These are phyloP conservation scores for Begonia peltatifolia DNA, from an alignment of 306 rosid genomes.

Conservation along the genomic window DNA sequence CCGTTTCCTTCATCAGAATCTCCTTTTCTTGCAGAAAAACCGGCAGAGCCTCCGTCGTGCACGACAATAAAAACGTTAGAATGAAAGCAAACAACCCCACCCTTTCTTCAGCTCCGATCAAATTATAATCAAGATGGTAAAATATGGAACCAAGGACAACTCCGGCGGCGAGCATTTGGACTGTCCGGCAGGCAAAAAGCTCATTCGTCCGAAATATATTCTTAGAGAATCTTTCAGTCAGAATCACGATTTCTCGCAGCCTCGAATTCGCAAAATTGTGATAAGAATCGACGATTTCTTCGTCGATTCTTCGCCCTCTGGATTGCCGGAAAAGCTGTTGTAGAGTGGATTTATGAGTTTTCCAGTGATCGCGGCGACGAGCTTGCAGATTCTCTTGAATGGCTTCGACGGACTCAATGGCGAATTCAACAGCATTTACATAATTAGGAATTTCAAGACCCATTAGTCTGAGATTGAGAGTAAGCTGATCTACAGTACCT, in stretches of 20 bases:
- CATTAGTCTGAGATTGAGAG: slow-evolving; percentile 42
- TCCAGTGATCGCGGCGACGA: slow-evolving; percentile 18
- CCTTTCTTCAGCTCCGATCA: slow-evolving; percentile 55
- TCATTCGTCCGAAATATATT: slow-evolving; percentile 79
- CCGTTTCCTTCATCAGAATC: slow-evolving; percentile 86
- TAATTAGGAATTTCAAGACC: slow-evolving; percentile 79
- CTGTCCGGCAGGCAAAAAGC: slow-evolving; percentile 71
- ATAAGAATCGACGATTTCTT: slow-evolving; percentile 31
- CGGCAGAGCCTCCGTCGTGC: slow-evolving; percentile 84
- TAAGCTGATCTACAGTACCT: slow-evolving; percentile 61
- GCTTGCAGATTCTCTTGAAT: slow-evolving; percentile 14
- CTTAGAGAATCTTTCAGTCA: slow-evolving; percentile 80
- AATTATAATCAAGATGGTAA: slow-evolving; percentile 53
- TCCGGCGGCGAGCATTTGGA: slow-evolving; percentile 84
- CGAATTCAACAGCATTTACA: slow-evolving; percentile 67
- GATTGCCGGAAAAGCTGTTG: slow-evolving; percentile 86
- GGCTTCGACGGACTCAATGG: slow-evolving; percentile 64
- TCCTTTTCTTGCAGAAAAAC: slow-evolving; percentile 87
- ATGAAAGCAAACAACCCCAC: slow-evolving; percentile 91
- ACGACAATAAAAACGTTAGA: slow-evolving; percentile 58
- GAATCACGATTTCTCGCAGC: slow-evolving; percentile 57
- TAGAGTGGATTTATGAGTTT: slow-evolving; percentile 47
- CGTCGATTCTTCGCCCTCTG: slow-evolving; percentile 35
- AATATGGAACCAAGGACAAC: slow-evolving; percentile 75
- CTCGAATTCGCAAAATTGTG: slow-evolving; percentile 60